Conservation (phyloP, 2,329 filamentous ascomycete species). For the Scytalidium sp. region DNA sequence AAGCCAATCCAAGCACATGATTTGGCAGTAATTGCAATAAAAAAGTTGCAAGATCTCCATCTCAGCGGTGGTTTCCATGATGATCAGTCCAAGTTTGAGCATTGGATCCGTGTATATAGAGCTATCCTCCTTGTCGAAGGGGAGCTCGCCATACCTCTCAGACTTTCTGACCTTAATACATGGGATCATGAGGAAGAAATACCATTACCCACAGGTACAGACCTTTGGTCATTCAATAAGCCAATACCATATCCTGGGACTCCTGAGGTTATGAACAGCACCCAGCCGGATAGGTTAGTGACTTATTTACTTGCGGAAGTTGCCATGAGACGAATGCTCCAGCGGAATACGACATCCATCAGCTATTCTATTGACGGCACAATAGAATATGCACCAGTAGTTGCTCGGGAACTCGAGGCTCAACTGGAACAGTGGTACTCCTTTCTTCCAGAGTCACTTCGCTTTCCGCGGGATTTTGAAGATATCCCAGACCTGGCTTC, state of each 20-base stretch:
- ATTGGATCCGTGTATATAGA: no score
- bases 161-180: no score
- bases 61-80: neutral
- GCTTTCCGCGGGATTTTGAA: slow-evolving; percentile 15
- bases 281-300: neutral
- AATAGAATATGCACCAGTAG: slow-evolving; percentile 20
- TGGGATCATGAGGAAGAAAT: no score
- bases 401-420: slow-evolving; percentile 27
- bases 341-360: slow-evolving; percentile 23
- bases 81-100: neutral
- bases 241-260: neutral
- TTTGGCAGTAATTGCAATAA: neutral
- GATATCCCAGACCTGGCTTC: neutral
- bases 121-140: no score
- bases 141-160: no score
- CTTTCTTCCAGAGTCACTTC: slow-evolving; percentile 24
- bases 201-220: neutral
- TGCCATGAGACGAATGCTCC: slow-evolving; percentile 31
- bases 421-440: slow-evolving; percentile 32
- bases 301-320: slow-evolving; percentile 29
- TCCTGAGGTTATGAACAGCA: neutral
- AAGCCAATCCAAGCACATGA: neutral
- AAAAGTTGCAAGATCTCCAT: neutral
- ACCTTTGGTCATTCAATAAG: neutral
- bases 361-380: slow-evolving; percentile 11